Percentiles rank a stretch among this genome's conserved stretches.
phyloP scores from a whole-genome alignment of 495 filamentous ascomycete genomes.

The Thozetella sp. region DNA sequence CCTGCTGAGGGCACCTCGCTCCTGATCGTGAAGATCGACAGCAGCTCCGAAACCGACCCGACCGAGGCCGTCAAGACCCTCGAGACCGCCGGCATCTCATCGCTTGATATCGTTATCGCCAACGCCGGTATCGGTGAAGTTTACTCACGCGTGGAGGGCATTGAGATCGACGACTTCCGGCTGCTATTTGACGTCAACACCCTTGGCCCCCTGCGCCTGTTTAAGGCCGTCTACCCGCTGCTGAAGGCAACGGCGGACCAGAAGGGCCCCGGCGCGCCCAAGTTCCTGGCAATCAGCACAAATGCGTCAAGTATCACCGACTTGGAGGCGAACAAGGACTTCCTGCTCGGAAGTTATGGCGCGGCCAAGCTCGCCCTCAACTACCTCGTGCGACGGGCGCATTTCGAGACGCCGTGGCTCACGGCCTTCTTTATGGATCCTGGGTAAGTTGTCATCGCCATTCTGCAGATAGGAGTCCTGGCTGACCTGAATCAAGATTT shows the following conservation, averaged over 20 bases:
- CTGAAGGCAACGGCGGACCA: conserved; percentile 20
- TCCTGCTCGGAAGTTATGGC: conserved; percentile 27
- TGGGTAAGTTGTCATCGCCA: conserved; percentile 23
- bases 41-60: conserved; percentile 28
- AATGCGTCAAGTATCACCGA: conserved; percentile 20
- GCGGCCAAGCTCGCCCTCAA: conserved; percentile 41
- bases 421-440: conserved; percentile 37
- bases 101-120: conserved; percentile 49
- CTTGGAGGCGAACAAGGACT: conserved; percentile 13
- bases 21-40: conserved; percentile 43
- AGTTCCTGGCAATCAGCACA: conserved; percentile 34
- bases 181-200: conserved; percentile 41
- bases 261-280: conserved; percentile 16
- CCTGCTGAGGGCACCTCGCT: conserved; percentile 31
- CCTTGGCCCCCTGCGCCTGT: conserved; percentile 33
- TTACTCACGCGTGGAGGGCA: neutral
- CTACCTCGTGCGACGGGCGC: conserved; percentile 38
- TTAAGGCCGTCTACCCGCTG: conserved; percentile 36
- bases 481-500: conserved; percentile 35
- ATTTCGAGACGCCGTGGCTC: conserved; percentile 35
- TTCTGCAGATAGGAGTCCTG: neutral
- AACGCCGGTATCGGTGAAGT: conserved; percentile 38
- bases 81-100: conserved; percentile 28
- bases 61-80: conserved; percentile 21
- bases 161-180: conserved; percentile 23